These are phyloP conservation scores for Danielia oregonensis DNA, from an alignment of 805 yeast species.

Conservation along the genomic window DNA sequence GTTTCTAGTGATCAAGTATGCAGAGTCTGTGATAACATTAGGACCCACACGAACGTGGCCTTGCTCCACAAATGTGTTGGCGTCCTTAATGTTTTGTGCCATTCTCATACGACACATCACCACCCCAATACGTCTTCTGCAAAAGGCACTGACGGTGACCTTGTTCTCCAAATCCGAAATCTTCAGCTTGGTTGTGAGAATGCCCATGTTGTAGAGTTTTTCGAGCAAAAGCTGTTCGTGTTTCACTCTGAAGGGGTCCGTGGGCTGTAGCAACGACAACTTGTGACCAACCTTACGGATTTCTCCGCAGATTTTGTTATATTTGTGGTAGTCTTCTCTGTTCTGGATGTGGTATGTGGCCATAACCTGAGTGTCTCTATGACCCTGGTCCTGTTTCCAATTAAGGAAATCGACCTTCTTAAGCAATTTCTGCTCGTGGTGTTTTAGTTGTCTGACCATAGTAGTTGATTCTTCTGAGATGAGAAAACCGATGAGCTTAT, in stretches of 20 bases:
- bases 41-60: constrained; percentile 99
- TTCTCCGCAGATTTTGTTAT: constrained; percentile 90
- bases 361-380: constrained; percentile 96
- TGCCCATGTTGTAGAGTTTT: constrained; percentile 84
- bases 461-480: not conserved
- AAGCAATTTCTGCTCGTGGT: constrained; percentile 91
- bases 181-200: constrained; percentile 82
- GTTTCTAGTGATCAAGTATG: constrained; percentile 85
- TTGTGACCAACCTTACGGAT: constrained; percentile 84
- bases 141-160: constrained; percentile 85
- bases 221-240: constrained; percentile 88
- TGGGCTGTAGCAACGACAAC: constrained; percentile 78
- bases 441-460: constrained; percentile 75
- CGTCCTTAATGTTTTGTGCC: constrained; percentile 88
- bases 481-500: not conserved
- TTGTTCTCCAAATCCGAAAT: constrained; percentile 90
- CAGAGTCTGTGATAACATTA: constrained; percentile 91
- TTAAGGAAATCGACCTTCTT: constrained; percentile 95
- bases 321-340: constrained; percentile 93
- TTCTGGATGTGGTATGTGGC: constrained; percentile 89
- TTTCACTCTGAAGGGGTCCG: constrained; percentile 80
- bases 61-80: constrained; percentile 88
- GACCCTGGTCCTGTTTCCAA: constrained; percentile 96
- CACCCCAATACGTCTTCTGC: constrained; percentile 89
- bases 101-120: constrained; percentile 91